phyloP scores from a whole-genome alignment of 345 rosid genomes.

The Durio zibethinus region DNA sequence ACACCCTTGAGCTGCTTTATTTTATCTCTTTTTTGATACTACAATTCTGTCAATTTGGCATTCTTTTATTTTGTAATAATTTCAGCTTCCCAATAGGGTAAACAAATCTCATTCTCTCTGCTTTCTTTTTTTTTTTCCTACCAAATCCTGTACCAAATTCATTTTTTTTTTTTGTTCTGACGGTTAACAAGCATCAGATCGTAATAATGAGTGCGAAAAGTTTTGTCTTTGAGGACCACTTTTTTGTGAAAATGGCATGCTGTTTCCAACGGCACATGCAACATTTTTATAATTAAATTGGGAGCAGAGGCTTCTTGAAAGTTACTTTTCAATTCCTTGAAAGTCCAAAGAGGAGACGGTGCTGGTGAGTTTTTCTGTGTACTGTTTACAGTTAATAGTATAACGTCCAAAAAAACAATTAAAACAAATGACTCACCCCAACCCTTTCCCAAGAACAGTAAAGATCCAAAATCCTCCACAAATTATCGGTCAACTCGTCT shows the following conservation, averaged over 20 bases:
- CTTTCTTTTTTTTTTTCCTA: too few relatives aligned
- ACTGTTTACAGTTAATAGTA: slow-evolving; percentile 5
- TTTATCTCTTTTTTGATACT: too few relatives aligned
- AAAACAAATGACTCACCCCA: neutral
- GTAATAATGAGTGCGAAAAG: neutral
- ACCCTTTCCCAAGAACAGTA: neutral
- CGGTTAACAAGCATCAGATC: neutral
- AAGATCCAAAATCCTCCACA: slow-evolving; percentile 5
- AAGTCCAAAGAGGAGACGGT: neutral
- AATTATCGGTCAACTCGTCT: slow-evolving; percentile 8
- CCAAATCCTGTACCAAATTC: too few relatives aligned
- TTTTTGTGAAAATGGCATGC: neutral
- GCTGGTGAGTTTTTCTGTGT: neutral
- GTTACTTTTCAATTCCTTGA: slow-evolving; percentile 3
- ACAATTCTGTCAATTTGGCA: too few relatives aligned
- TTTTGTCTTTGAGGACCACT: slow-evolving; percentile 14
- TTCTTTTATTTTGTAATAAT: too few relatives aligned
- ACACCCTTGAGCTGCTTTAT: too few relatives aligned
- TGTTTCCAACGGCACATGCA: neutral
- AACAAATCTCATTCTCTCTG: neutral
- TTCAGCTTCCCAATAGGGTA: neutral
- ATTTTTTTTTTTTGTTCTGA: too few relatives aligned
- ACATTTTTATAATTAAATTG: too few relatives aligned
- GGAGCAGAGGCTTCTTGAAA: slow-evolving; percentile 6
- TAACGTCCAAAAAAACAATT: neutral